Conservation (phyloP, 1,284 basidiomycete species). For the Jaminaea rosea region DNA sequence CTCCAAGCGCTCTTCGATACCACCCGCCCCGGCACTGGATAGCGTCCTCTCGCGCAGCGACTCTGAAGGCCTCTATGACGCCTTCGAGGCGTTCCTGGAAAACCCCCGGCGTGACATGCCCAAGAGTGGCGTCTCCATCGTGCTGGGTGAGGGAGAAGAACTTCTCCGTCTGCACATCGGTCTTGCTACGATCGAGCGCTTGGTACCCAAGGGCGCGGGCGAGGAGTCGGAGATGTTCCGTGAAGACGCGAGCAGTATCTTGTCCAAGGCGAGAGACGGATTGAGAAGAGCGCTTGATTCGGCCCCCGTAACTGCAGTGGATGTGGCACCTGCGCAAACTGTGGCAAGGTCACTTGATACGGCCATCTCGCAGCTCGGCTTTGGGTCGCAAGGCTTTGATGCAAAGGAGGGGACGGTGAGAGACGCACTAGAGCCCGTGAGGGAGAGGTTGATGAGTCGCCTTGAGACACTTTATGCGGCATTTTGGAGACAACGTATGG, state of each 20-base stretch:
- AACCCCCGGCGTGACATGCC: neutral
- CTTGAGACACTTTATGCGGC: slow-evolving; percentile 3
- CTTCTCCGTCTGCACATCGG: slow-evolving; percentile 36
- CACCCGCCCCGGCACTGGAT: slow-evolving; percentile 5
- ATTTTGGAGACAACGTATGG: slow-evolving; percentile 6
- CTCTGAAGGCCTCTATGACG: slow-evolving; percentile 15
- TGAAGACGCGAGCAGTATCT: slow-evolving; percentile 26
- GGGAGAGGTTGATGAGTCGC: slow-evolving; percentile 2
- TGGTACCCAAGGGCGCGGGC: slow-evolving; percentile 13
- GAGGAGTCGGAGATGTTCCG: slow-evolving; percentile 26
- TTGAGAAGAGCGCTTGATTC: slow-evolving; percentile 6
- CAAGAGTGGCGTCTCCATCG: neutral
- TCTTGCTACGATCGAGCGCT: slow-evolving; percentile 26
- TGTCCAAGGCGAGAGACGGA: slow-evolving; percentile 22
- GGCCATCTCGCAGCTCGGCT: neutral
- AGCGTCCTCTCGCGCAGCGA: slow-evolving; percentile 3
- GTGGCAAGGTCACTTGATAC: neutral
- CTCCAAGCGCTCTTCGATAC: neutral
- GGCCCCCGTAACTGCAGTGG: neutral
- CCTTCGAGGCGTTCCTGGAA: slow-evolving; percentile 33
- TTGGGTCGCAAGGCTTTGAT: neutral
- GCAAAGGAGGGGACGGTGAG: slow-evolving; percentile 1
- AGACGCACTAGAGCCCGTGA: slow-evolving; percentile 4
- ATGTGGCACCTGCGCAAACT: neutral
- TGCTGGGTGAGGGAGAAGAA: slow-evolving; percentile 29